Conservation (phyloP, 331 rosid genomes). For the Quercus phellos region DNA sequence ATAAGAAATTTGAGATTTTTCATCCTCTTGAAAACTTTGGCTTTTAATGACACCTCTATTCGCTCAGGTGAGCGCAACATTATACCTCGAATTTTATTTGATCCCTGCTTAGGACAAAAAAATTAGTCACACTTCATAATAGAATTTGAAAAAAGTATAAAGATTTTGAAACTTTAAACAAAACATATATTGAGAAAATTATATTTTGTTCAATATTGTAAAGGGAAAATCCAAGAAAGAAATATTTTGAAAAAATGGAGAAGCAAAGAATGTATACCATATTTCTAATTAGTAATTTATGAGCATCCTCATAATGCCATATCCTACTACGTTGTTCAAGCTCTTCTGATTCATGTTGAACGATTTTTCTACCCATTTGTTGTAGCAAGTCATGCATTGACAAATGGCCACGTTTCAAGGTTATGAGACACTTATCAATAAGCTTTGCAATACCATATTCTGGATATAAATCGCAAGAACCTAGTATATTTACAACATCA, state of each 20-base stretch:
- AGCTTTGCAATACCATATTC: background rate
- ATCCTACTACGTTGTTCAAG: background rate
- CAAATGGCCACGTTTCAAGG: background rate
- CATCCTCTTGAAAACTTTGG: no score
- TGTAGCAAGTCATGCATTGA: background rate
- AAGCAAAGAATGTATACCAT: no score
- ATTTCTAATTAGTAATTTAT: background rate
- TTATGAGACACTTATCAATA: background rate
- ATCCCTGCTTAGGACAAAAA: constrained; percentile 5
- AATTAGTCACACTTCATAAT: no score
- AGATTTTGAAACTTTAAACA: no score
- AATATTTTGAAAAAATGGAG: no score
- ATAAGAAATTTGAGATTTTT: no score
- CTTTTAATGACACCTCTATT: fast-evolving
- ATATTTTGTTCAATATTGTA: no score
- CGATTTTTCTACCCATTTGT: no score
- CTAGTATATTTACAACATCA: background rate
- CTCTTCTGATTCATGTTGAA: fast-evolving
- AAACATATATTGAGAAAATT: no score
- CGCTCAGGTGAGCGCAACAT: fast-evolving
- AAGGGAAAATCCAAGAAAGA: no score
- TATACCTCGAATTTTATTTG: background rate
- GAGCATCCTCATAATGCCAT: background rate
- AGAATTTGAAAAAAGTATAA: no score
- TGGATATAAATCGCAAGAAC: background rate